Evolutionary conservation across 2,329 filamentous ascomycete genomes (phyloP), one percentile per base, ranked within the genome.

Genomic region (Xylariaceae sp.): DNA sequence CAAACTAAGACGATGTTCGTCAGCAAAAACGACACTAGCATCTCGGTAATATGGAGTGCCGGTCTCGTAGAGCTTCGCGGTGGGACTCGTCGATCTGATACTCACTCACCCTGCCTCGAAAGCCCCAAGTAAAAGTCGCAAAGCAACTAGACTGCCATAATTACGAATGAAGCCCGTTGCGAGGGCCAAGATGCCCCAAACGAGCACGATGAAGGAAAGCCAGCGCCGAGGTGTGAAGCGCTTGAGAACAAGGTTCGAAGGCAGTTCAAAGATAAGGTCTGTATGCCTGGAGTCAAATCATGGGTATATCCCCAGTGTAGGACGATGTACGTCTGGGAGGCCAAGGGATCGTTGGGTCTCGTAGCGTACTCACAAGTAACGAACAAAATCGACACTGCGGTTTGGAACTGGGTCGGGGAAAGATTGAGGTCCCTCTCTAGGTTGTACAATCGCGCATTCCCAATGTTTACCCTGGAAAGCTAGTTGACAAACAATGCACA

Each of bases 111-210:
- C 62, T 2, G 62, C 62, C 45, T 65, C 62, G 36, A 88, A 75
- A 6, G 78, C 73, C 5, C 87, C 87, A 0, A 90, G 77, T 12
- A 90, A 69, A 0, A 90, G 62, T 5, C 87, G 82, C 55, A 82
- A 84, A 6, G 79, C 85, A n/a, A 90, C 69, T 4, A 91, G 71
- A 2, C 79, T 75, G 39, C 74, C 80, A 61, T 85, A 90, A 53
- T 73, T 83, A 38, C 84, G 72, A 12, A 83, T 81, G 2, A 91
- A 71, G 0, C 87, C 88, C 0, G 82, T 87, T 58, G 84, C 75
- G 1, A 82, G 83, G n/a, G 86, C 82, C 39, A 89, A 74, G 50
- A 87, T 72, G 3, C 84, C 85, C 85, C 86, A 89, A 1, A 75
- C 64, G 3, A 75, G 64, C 33, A 82, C 79, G 60, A 89, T 86